Conservation (phyloP, 257 asterid species). For the Linderniella brevidens region DNA sequence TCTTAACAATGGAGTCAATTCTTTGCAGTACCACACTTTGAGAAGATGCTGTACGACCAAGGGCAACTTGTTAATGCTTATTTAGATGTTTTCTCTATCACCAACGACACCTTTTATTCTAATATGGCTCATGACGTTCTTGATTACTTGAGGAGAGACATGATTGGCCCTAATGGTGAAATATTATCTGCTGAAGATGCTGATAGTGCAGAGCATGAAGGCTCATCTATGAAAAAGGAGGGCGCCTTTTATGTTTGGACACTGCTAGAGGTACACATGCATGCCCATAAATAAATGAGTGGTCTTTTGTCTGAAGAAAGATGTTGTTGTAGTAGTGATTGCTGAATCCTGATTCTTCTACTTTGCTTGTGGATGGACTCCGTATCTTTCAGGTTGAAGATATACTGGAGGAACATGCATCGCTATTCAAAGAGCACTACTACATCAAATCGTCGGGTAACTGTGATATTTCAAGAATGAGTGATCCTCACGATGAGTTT, state of each 20-base stretch:
- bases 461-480: conserved; percentile 77
- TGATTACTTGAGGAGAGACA: conserved; percentile 85
- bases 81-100: conserved; percentile 57
- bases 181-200: conserved; percentile 97
- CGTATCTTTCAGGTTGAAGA: conserved; percentile 32
- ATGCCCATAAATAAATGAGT: too few species aligned
- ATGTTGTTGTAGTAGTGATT: too few species aligned
- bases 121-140: conserved; percentile 55
- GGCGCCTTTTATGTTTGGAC: conserved; percentile 93
- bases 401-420: conserved; percentile 58
- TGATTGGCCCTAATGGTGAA: conserved; percentile 81
- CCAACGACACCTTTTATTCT: conserved; percentile 51
- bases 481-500: conserved; percentile 87
- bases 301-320: background rate
- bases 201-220: conserved; percentile 82
- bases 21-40: conserved; percentile 87
- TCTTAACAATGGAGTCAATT: conserved; percentile 1
- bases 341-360: too few species aligned
- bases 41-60: conserved; percentile 95
- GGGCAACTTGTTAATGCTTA: conserved; percentile 80
- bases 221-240: conserved; percentile 55
- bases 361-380: too few species aligned
- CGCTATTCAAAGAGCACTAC: conserved; percentile 62
- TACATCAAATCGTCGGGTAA: conserved; percentile 70
- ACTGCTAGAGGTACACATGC: conserved; percentile 45